Conservation (phyloP, 202 grass and related monocot genomes). For the Elaeis oleifera region DNA sequence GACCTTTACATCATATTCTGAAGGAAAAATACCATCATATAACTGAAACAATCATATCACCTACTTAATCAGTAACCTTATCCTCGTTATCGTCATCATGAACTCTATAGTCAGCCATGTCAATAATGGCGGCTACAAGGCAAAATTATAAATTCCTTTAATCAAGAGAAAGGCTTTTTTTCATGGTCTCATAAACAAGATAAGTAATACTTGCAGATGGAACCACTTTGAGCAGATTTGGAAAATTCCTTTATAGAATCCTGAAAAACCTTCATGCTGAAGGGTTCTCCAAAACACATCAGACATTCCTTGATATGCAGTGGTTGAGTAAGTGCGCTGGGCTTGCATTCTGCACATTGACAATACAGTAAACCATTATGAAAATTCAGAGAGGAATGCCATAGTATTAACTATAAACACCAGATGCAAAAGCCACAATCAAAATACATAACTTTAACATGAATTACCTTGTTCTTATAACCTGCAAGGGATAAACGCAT, state of each 20-base stretch:
- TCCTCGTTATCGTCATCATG: constrained; percentile 28
- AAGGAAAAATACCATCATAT: constrained; percentile 31
- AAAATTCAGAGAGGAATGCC: neutral
- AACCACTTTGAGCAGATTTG: constrained; percentile 84
- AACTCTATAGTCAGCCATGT: constrained; percentile 46
- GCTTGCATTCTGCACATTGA: constrained; percentile 61
- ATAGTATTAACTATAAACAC: too few relatives aligned
- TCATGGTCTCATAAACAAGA: constrained; percentile 84
- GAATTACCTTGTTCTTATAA: constrained; percentile 73
- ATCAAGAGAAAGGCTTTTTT: constrained; percentile 69
- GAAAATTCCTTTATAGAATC: constrained; percentile 81
- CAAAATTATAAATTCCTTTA: constrained; percentile 34
- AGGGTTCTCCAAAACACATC: constrained; percentile 63
- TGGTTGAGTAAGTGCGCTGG: constrained; percentile 52
- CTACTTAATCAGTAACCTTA: constrained; percentile 46
- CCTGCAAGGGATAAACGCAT: constrained; percentile 87
- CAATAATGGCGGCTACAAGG: constrained; percentile 45
- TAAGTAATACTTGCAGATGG: constrained; percentile 88
- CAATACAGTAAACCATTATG: constrained; percentile 1
- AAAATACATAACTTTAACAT: constrained; percentile 10
- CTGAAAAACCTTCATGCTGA: constrained; percentile 41
- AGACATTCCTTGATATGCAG: constrained; percentile 62
- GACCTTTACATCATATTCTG: constrained; percentile 29
- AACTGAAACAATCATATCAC: constrained; percentile 15
- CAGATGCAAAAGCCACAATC: neutral